phyloP scores from a whole-genome alignment of 192 early-diverging fungal genomes.

The Backusella tuberculispora region DNA sequence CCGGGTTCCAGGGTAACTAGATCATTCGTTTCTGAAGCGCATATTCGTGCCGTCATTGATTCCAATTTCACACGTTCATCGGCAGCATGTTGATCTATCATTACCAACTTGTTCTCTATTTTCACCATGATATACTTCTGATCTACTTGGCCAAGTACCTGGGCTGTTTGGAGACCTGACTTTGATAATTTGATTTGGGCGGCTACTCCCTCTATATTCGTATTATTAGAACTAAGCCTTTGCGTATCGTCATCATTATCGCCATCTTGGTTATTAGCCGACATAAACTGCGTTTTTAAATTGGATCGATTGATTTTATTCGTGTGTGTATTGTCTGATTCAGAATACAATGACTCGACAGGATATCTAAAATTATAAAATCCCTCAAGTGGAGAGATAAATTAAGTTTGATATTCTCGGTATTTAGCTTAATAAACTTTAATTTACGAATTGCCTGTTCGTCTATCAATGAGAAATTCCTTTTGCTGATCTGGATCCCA shows the following conservation, averaged over 20 bases:
- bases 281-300: not conserved
- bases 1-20: not conserved
- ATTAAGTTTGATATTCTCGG: constrained; percentile 13
- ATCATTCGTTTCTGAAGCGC: constrained; percentile 9
- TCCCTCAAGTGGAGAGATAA: not conserved
- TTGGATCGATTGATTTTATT: not conserved
- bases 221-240: not conserved
- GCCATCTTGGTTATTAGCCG: not conserved
- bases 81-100: constrained; percentile 82
- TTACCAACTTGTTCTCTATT: constrained; percentile 39
- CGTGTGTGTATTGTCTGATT: not conserved
- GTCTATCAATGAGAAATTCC: constrained; percentile 36
- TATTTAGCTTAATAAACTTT: not conserved
- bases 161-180: constrained; percentile 39
- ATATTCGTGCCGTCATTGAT: constrained; percentile 47
- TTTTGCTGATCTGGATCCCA: constrained; percentile 21
- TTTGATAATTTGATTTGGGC: constrained; percentile 20
- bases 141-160: constrained; percentile 69
- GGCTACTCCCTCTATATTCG: not conserved
- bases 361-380: not conserved
- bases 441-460: constrained; percentile 50
- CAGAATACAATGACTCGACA: not conserved
- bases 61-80: constrained; percentile 78
- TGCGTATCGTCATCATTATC: not conserved
- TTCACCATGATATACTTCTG: constrained; percentile 60